Conservation (phyloP, 2,329 filamentous ascomycete genomes). For the Tolypocladium sp. region DNA sequence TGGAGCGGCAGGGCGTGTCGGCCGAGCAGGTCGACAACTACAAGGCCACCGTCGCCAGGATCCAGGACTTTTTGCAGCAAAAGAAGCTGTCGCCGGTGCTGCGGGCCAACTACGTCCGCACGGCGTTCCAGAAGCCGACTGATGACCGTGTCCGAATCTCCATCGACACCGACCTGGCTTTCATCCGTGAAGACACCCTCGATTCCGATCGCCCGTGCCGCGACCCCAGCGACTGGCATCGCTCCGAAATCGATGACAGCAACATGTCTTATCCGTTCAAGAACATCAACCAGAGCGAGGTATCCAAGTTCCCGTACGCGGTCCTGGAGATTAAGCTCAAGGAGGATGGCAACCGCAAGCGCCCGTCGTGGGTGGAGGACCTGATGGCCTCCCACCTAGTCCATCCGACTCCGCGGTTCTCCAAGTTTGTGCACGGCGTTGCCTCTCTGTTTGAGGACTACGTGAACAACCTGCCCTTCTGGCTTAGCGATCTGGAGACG, state of each 20-base stretch:
- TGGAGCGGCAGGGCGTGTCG: conserved; percentile 66
- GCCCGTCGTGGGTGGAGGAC: conserved; percentile 80
- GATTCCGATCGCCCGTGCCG: conserved; percentile 81
- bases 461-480: conserved; percentile 93
- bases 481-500: conserved; percentile 82
- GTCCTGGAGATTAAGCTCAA: conserved; percentile 88
- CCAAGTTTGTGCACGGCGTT: conserved; percentile 92
- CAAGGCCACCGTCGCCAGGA: conserved; percentile 61
- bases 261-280: conserved; percentile 82
- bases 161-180: conserved; percentile 83
- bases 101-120: conserved; percentile 86
- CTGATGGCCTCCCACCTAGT: conserved; percentile 89
- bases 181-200: conserved; percentile 71
- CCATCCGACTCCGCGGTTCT: conserved; percentile 82
- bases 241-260: conserved; percentile 75
- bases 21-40: conserved; percentile 59
- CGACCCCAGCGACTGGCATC: conserved; percentile 83
- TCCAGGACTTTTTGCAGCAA: conserved; percentile 71
- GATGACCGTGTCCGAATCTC: conserved; percentile 87
- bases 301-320: conserved; percentile 83
- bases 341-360: conserved; percentile 55
- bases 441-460: conserved; percentile 90
- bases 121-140: conserved; percentile 91
- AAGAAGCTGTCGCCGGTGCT: conserved; percentile 75
- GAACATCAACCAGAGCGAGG: conserved; percentile 81